These are phyloP conservation scores for Mortierella polycephala DNA, from an alignment of 371 early-diverging fungal species.

Conservation along the genomic window DNA sequence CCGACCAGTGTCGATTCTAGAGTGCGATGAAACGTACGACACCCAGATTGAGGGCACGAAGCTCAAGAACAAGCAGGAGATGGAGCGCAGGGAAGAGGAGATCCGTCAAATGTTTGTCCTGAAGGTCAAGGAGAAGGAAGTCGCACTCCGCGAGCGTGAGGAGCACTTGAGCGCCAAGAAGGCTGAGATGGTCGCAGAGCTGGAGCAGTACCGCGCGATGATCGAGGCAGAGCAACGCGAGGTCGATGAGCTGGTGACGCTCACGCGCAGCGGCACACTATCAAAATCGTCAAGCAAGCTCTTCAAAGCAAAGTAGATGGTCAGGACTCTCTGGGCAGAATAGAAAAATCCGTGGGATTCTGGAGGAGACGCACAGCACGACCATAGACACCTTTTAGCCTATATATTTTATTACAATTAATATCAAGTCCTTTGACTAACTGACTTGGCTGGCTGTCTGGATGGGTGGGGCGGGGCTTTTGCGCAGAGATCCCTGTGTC, in stretches of 20 bases:
- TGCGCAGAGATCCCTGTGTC: too few relatives aligned
- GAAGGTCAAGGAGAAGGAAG: slow-evolving; percentile 82
- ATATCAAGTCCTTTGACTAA: too few relatives aligned
- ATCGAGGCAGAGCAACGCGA: slow-evolving; percentile 57
- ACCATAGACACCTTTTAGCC: background rate
- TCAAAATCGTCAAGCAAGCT: slow-evolving; percentile 41
- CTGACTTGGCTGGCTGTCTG: too few relatives aligned
- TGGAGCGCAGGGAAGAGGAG: slow-evolving; percentile 79
- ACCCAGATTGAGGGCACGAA: slow-evolving; percentile 67
- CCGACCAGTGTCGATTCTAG: slow-evolving; percentile 79
- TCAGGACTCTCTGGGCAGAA: background rate
- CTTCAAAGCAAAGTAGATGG: slow-evolving; percentile 36
- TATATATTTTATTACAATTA: too few relatives aligned
- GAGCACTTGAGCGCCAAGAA: slow-evolving; percentile 64
- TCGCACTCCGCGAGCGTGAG: slow-evolving; percentile 70
- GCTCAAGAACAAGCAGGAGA: slow-evolving; percentile 66
- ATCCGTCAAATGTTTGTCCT: slow-evolving; percentile 79
- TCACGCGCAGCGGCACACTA: slow-evolving; percentile 29
- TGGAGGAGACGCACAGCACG: too few relatives aligned
- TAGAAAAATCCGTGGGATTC: background rate
- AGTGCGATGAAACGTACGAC: slow-evolving; percentile 82
- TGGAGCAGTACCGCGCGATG: slow-evolving; percentile 60
- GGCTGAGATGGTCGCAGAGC: slow-evolving; percentile 65
- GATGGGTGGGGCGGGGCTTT: too few relatives aligned
- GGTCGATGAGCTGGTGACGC: slow-evolving; percentile 36